These are phyloP conservation scores for Fusarium drepaniforme DNA, from an alignment of 2,329 filamentous ascomycete species.

Conservation along the genomic window DNA sequence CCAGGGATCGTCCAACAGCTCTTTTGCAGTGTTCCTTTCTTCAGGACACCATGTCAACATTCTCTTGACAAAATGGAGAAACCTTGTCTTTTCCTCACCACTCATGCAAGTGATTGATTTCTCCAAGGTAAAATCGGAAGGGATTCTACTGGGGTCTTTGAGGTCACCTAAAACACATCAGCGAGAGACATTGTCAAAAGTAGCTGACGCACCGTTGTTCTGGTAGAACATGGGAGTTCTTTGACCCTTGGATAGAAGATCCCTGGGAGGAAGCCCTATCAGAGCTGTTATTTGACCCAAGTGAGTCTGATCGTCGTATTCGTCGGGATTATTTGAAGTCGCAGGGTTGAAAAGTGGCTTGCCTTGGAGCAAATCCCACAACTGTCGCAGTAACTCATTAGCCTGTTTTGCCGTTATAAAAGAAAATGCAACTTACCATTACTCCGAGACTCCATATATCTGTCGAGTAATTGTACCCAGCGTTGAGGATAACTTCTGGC, in stretches of 20 bases:
- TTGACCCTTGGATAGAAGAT: slow-evolving; percentile 6
- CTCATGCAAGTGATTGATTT: not conserved
- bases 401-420: rapidly evolving
- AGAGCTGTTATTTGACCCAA: slow-evolving; percentile 19
- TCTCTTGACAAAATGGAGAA: slow-evolving; percentile 15
- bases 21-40: slow-evolving; percentile 12
- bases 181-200: not conserved
- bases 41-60: slow-evolving; percentile 17
- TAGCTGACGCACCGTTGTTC: not conserved
- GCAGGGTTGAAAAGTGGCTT: slow-evolving; percentile 14
- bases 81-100: slow-evolving; percentile 14
- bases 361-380: slow-evolving; percentile 23
- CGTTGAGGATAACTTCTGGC: slow-evolving; percentile 38
- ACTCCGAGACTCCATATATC: slow-evolving; percentile 43
- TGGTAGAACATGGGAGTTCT: slow-evolving; percentile 25
- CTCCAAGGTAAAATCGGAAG: not conserved
- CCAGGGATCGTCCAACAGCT: slow-evolving; percentile 20
- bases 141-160: not conserved
- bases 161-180: slow-evolving; percentile 5
- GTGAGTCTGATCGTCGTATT: slow-evolving; percentile 15
- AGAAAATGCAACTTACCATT: slow-evolving; percentile 21
- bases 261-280: slow-evolving; percentile 7
- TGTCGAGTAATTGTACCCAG: slow-evolving; percentile 28
- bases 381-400: not conserved
- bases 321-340: not conserved